Evolutionary conservation across 1,284 basidiomycete species (phyloP), one percentile per base, ranked within the genome.

Genomic region (Chiua sp.): DNA sequence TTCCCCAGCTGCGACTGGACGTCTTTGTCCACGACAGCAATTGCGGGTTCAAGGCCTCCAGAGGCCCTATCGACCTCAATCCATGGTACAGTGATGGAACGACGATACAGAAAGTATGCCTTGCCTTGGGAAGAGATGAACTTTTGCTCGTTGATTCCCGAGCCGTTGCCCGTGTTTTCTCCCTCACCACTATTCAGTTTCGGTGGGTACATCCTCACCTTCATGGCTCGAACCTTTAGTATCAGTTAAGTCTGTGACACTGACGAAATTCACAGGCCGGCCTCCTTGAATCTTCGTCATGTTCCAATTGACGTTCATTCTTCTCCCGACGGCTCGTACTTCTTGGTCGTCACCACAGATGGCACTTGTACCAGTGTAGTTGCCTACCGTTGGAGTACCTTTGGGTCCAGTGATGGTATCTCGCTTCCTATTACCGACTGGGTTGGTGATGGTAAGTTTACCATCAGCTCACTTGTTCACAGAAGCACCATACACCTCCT

Each of bases 361-460:
- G 70, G 66, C n/a, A 55, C 62, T 10, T 61, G 55, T 1, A 47
- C 63, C 11, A 58, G 57, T 5, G 58, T 83, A 13, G 68, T 69
- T 5, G 79, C 80, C 7, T 84, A 82, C 64, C 86, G 87, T 60
- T 85, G 82, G 82, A 73, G 72, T 3, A 85, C 81, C 0, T 86
- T 87, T 63, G 85, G 85, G 3, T 80, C 81, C 1, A 77, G 75
- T 1, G 68, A 72, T 15, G 84, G 85, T 13, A 77, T 82, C 22
- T 48, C 63, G 22, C 65, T 83, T 5, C 63, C 71, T 26, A 62
- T 80, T n/a, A 62, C 69, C 2, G 66, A 71, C 44, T 68, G 75
- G 54, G 63, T 63, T 6, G 65, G 65, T 23, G 63, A 71, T 23
- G 62, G 67, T 7, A 63, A 64, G 8, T 59, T 77, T 4, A 63